Evolutionary conservation across 805 yeast genomes (phyloP).

Genomic region (Kregervanrija fluxuum): DNA sequence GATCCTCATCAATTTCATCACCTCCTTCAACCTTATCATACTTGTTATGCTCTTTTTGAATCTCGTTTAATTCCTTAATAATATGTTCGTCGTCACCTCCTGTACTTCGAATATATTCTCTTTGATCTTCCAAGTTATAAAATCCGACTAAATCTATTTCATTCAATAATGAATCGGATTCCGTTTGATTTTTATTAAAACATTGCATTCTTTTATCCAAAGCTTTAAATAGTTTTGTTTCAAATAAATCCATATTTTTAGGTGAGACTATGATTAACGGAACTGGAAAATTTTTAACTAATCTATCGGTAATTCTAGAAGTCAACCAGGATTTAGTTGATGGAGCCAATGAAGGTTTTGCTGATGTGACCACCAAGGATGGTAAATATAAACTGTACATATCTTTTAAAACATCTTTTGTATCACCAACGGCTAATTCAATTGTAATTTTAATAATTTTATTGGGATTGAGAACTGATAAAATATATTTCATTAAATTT

Average conservation of each 20-base stretch:
- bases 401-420: slow-evolving; percentile 50
- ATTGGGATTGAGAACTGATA: slow-evolving; percentile 39
- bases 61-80: slow-evolving; percentile 9
- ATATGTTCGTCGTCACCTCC: slow-evolving; percentile 10
- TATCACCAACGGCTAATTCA: slow-evolving; percentile 53
- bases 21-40: slow-evolving; percentile 1
- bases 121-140: slow-evolving; percentile 21
- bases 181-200: slow-evolving; percentile 8
- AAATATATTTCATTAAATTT: slow-evolving; percentile 46
- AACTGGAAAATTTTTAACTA: slow-evolving; percentile 55
- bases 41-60: background rate
- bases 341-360: slow-evolving; percentile 42
- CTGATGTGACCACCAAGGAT: slow-evolving; percentile 46
- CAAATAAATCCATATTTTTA: slow-evolving; percentile 47
- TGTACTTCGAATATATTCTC: slow-evolving; percentile 9
- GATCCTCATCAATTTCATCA: slow-evolving; percentile 6
- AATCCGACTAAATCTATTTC: slow-evolving; percentile 22
- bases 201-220: slow-evolving; percentile 19
- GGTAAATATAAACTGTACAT: slow-evolving; percentile 59
- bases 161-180: slow-evolving; percentile 11
- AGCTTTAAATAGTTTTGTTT: slow-evolving; percentile 32
- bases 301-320: slow-evolving; percentile 54
- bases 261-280: slow-evolving; percentile 68
- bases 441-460: slow-evolving; percentile 45
- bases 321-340: slow-evolving; percentile 56